phyloP scores from a whole-genome alignment of 1,139 yeast species.

The Yamadazyma oceani region DNA sequence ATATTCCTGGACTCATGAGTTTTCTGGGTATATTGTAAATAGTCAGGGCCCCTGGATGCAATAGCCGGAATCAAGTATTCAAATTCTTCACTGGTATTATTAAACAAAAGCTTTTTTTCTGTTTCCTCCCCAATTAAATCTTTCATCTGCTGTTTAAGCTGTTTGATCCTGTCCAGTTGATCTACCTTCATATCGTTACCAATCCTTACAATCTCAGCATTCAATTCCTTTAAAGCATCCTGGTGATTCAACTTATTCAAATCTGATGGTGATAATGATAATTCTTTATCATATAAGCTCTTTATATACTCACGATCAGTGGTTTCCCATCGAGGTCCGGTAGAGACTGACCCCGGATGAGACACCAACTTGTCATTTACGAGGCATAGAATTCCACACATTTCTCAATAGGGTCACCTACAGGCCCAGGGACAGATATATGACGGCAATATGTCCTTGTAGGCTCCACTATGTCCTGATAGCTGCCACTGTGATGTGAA shows the following conservation, averaged over 20 bases:
- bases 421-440: no score
- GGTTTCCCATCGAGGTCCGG: conserved; percentile 21
- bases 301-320: conserved; percentile 17
- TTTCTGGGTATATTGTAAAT: conserved; percentile 20
- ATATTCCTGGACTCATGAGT: conserved; percentile 10
- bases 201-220: conserved; percentile 21
- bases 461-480: no score
- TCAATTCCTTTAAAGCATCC: conserved; percentile 24
- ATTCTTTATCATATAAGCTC: conserved; percentile 18
- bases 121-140: conserved; percentile 16
- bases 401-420: no score
- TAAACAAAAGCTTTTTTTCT: not conserved
- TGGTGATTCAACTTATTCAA: conserved; percentile 27
- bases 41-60: conserved; percentile 58
- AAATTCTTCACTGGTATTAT: conserved; percentile 13
- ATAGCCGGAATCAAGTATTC: conserved; percentile 42
- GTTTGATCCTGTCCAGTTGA: conserved; percentile 15
- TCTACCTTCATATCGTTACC: conserved; percentile 32
- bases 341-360: conserved; percentile 7
- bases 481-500: no score
- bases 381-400: conserved; percentile 25
- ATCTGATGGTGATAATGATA: conserved; percentile 22
- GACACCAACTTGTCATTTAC: conserved; percentile 7
- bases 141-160: conserved; percentile 18
- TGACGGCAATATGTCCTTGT: no score